phyloP scores from a whole-genome alignment of 2,329 filamentous ascomycete species.

The Xylariaceae sp. region DNA sequence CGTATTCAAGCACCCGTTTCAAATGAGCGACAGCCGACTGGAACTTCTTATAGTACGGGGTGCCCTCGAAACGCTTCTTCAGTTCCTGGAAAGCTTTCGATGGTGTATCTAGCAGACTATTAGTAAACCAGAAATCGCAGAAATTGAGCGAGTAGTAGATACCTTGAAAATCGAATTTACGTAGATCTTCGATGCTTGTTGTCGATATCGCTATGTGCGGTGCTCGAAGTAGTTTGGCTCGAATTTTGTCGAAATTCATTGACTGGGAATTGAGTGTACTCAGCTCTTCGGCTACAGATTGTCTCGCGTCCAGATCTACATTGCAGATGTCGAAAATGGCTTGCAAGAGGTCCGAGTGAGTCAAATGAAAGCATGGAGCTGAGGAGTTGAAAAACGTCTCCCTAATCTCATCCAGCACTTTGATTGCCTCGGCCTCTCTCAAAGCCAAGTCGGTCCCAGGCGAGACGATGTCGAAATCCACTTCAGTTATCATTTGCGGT shows the following conservation, averaged over 20 bases:
- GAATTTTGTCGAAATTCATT: conserved; percentile 77
- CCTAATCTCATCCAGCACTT: conserved; percentile 88
- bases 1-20: conserved; percentile 69
- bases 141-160: conserved; percentile 17
- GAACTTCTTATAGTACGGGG: conserved; percentile 66
- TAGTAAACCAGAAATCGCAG: conserved; percentile 7
- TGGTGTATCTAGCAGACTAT: conserved; percentile 41
- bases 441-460: conserved; percentile 74
- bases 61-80: conserved; percentile 56
- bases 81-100: conserved; percentile 54
- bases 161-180: conserved; percentile 86
- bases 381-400: conserved; percentile 71
- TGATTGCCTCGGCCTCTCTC: conserved; percentile 90
- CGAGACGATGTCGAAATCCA: conserved; percentile 95
- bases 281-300: conserved; percentile 72
- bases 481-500: conserved; percentile 77
- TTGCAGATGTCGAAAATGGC: conserved; percentile 87
- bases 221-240: conserved; percentile 69
- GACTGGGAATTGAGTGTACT: conserved; percentile 81
- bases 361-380: conserved; percentile 82
- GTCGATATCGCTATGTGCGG: conserved; percentile 75
- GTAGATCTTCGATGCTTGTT: conserved; percentile 84
- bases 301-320: conserved; percentile 62
- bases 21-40: conserved; percentile 75
- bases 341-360: conserved; percentile 80